Evolutionary conservation across 1,284 basidiomycete genomes (phyloP), one percentile per base, ranked within the genome.

Genomic region (Coniferiporia sulphurascens): DNA sequence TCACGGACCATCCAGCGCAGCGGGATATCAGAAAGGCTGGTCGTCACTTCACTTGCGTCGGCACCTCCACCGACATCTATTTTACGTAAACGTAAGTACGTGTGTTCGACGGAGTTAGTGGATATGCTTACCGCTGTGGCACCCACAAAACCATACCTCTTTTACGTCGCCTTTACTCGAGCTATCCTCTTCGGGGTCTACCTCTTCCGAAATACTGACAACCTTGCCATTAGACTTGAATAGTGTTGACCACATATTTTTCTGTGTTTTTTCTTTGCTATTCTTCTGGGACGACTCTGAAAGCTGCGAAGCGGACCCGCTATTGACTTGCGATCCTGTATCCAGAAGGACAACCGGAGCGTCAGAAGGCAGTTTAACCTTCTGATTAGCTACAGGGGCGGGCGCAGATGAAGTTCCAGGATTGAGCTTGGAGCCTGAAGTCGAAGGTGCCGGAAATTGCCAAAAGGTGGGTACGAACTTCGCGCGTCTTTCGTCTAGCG

Each of bases 1-100:
- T 85, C 75, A 58, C 80, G 79, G 48, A 90, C 76, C 88, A 90
- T 90, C 87, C 87, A 90, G 32, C 80, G 81, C 27, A 90, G 72
- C n/a, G 83, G 70, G 63, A 89, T 84, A 61, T 86, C 76, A 0
- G 82, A 72, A 5, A 91, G 76, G 32, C 71, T 72, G 56, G 78
- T 68, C 9, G 64, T 22, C 1, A 73, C 73, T 3, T 67, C 67
- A 64, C 88, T 80, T 0, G 62, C 43, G 1, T 82, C 81, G 2
- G 74, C 70, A 17, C 87, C 85, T 21, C 88, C 88, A 8, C 89
- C 88, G 36, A 91, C 74, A 66, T 91, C 88, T 89, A 60, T 50
- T 44, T 50, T 7, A 22, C 61, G 17, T 32, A 27, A 12, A 21
- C 35, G 51, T n/a, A 32, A 15, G 19, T 45, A 44, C 22, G n/a